phyloP scores from a whole-genome alignment of 306 rosid species.

The Ziziphus jujuba region DNA sequence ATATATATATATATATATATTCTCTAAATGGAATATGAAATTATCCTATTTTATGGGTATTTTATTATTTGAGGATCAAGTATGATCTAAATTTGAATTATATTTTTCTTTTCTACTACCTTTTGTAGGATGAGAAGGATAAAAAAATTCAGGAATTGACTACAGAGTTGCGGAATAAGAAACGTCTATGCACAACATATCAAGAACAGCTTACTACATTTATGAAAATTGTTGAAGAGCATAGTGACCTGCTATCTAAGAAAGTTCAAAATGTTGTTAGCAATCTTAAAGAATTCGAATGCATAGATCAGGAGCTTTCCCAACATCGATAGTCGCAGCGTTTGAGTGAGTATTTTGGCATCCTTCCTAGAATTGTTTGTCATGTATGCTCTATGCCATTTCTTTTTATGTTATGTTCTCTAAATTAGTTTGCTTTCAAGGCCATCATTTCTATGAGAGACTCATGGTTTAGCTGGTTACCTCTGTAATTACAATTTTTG shows the following conservation, averaged over 20 bases:
- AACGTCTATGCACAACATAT: constrained; percentile 73
- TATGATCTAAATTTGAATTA: constrained; percentile 4
- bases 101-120: constrained; percentile 7
- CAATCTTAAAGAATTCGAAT: constrained; percentile 79
- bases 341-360: constrained; percentile 40
- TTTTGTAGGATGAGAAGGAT: constrained; percentile 85
- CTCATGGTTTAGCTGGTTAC: too few relatives aligned
- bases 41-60: constrained; percentile 5
- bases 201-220: constrained; percentile 70
- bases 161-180: constrained; percentile 80
- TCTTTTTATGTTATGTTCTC: not conserved
- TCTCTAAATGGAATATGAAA: not conserved
- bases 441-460: too few relatives aligned
- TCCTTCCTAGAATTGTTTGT: not conserved
- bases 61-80: not conserved
- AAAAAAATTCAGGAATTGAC: constrained; percentile 88
- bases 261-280: constrained; percentile 66
- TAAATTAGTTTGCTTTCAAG: too few relatives aligned
- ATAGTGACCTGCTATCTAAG: constrained; percentile 58
- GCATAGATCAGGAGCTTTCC: constrained; percentile 56
- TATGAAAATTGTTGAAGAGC: constrained; percentile 83
- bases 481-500: too few relatives aligned
- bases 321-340: constrained; percentile 47
- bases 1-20: not conserved
- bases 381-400: not conserved